Base-by-base conservation (phyloP, 164 flowering plant species). In the Nelumbo lutea region DNA sequence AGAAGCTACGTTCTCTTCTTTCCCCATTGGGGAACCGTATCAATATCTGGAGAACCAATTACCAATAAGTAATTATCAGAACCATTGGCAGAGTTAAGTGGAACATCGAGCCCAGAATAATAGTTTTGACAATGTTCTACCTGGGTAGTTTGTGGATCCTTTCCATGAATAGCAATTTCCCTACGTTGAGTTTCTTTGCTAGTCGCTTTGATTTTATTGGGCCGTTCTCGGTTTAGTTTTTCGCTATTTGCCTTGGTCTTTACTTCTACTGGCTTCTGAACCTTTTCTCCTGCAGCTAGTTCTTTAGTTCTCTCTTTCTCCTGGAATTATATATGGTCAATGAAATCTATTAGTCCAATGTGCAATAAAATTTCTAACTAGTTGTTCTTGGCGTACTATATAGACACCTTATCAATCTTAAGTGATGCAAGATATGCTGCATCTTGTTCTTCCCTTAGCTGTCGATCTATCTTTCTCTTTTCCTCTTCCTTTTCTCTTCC, bases 11-110 rank as follows among this genome's bases (percentile, higher is more conserved):
- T 74, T 84, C 90, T 71, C 73, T 84, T 74, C 85, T 82, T 74
- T 87, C 90, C 2, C 96, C 96, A 40, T 82, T 83, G 0, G 93
- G 93, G 73, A 90, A 88, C 57, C 91, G 76, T 61, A 90, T 72
- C 71, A 82, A 62, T 71, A 90, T 83, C 96, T 90, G 83, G 59
- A 76, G 13, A 70, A 43, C 0, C 42, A 59, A 2, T 10, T 51
- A 14, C 13, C 27, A 27, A 27, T 8, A 2, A 8, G 55, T 51
- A 51, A 10, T 51, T 51, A 51, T 10, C 11, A 51, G 55, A 51
- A 51, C 1, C 48, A 46, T 46, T 46, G 4, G 48, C 7, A 4
- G 7, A 4, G 7, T 4, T 4, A 14, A 51, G 43, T n/a, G 48
- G 38, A 13, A 58, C 14, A 58, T 58, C 3, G 5, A 3, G 39